Base-by-base conservation (phyloP, 2,329 filamentous ascomycete genomes). In the Aspergillus terreus region DNA sequence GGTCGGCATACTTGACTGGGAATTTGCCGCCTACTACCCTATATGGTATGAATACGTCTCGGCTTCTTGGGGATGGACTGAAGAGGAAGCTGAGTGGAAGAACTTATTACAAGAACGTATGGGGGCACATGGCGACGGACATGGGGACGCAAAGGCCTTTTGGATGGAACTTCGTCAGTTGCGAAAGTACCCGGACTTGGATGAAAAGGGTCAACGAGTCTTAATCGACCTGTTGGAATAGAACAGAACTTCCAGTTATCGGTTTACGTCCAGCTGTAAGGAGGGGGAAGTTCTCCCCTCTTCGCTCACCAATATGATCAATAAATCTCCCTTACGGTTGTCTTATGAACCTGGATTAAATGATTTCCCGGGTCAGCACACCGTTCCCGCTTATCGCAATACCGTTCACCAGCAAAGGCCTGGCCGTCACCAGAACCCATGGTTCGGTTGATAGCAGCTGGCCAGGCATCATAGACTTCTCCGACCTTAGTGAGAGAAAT, bases 31-130 rank as follows among this genome's bases (percentile, higher is more conserved):
- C 15, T 67, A 58, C 15, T 67, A 58, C n/a, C 62, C 63, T 33
- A 44, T 63, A 4, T 62, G 58, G 55, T 65, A 65, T 54, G 63
- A 69, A 45, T 70, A 78, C 21, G 42, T 44, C 17, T 59, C 54
- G 10, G 60, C 60, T 6, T 59, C 61, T 48, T 62, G 51, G 23
- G 58, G 53, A 21, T 59, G 52, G 25, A 59, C 56, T n/a, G 51
- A 54, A 6, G 49, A 53, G 36, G 62, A 67, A 54, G 48, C 47
- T 5, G 58, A 65, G 33, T 66, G 54, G 61, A 62, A 61, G 32
- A 59, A 12, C 21, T 21, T 64, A 33, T 54, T 66, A 4, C 52
- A 46, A 23, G 52, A 57, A 43, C 58, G 58, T 5, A 46, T 63
- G 15, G 43, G 33, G 6, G 46, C 38, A 45, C 50, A 27, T 44